Evolutionary conservation across 225 moss, liverwort and hornwort species (phyloP), one percentile per base, ranked within the genome.

Genomic region (Bryoerythrophyllum caledonicum): DNA sequence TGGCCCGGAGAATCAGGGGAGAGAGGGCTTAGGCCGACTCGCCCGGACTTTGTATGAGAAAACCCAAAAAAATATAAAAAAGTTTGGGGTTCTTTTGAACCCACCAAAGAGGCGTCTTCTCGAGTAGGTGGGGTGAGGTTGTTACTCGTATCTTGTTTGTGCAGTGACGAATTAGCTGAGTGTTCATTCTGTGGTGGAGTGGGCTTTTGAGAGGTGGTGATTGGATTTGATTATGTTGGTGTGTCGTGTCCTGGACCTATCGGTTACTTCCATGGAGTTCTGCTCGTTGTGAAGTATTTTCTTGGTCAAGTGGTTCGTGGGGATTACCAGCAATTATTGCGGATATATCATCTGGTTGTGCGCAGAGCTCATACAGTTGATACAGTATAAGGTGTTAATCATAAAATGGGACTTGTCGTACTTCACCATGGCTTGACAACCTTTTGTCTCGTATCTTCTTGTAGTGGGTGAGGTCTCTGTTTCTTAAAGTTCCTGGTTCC

Each of bases 31-130:
- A 82, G 82, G 76, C 70, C 65, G 41, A 51, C 65, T n/a, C 10
- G 19, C 57, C 63, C 70, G 15, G 40, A 76, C 20, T 9, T 67
- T 43, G 28, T 61, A 55, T 9, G 11, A 58, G 64, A 76, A 75
- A 51, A 4, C 20, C 58, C 10, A 70, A 76, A 80, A 81, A 75
- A 78, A 30, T 71, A 68, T 60, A 30, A 79, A 72, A 69, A 12
- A 70, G 53, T 63, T 78, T 81, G 72, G 85, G 85, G 85, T 86
- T 86, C 82, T 72, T 82, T 64, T n/a, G 82, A 86, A 86, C 85
- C 85, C 85, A 80, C 85, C 76, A 66, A 86, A 82, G 28, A 1
- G 15, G 44, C 13, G 30, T 60, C 35, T 62, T 37, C 25, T 51
- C 19, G 63, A 24, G 34, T 72, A 21, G 6, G 4, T 57, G 57